Evolutionary conservation across 345 rosid species (phyloP).

Genomic region (Chamaenerion angustifolium): DNA sequence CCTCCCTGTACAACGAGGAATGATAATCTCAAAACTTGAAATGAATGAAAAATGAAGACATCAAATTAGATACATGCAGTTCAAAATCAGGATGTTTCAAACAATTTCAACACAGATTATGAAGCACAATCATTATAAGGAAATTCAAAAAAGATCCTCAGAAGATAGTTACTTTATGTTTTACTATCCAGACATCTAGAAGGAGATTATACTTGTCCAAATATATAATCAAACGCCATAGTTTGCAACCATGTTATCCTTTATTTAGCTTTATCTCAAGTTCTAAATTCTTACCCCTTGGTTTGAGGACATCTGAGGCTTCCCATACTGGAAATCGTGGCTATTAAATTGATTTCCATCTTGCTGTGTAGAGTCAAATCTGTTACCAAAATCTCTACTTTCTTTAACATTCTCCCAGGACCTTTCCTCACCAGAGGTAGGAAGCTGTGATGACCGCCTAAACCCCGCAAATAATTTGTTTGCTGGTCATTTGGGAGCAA

Average conservation of each 20-base stretch:
- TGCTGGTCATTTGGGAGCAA: conserved; percentile 47
- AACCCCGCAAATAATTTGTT: conserved; percentile 38
- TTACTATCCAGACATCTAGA: neutral
- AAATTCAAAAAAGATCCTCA: too few species aligned
- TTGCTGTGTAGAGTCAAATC: conserved; percentile 29
- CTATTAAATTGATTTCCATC: conserved; percentile 36
- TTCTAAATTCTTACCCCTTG: conserved; percentile 35
- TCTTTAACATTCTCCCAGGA: conserved; percentile 48
- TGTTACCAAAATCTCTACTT: conserved; percentile 27
- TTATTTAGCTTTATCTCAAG: neutral
- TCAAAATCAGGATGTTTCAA: too few species aligned
- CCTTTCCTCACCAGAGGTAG: conserved; percentile 56
- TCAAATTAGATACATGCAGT: too few species aligned
- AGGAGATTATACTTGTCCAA: too few species aligned
- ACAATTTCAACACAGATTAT: too few species aligned
- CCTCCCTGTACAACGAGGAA: conserved; percentile 35
- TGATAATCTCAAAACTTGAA: neutral
- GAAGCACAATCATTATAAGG: too few species aligned
- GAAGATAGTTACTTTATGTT: too few species aligned
- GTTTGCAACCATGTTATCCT: neutral
- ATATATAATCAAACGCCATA: too few species aligned
- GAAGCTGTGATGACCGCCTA: conserved; percentile 41
- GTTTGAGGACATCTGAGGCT: conserved; percentile 30
- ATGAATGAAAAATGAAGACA: neutral
- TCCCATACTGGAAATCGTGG: conserved; percentile 34